phyloP scores from a whole-genome alignment of 2,329 filamentous ascomycete genomes.

The Ustulina deusta region DNA sequence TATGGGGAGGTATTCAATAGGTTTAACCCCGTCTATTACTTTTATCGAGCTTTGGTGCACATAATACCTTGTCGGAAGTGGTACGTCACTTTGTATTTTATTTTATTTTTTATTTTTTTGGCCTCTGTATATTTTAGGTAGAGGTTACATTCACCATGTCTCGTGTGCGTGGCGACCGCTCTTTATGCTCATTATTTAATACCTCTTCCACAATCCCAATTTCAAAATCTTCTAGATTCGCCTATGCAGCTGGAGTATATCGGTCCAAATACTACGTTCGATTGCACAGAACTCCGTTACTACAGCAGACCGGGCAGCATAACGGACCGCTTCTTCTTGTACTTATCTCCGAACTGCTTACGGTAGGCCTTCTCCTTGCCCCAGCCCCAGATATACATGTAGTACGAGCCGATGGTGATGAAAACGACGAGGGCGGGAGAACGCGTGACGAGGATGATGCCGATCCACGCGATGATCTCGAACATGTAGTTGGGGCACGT shows the following conservation, averaged over 20 bases:
- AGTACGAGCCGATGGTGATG: conserved; percentile 74
- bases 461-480: conserved; percentile 87
- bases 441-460: conserved; percentile 81
- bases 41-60: not conserved
- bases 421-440: conserved; percentile 85
- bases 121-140: conserved; percentile 24
- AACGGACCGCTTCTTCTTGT: conserved; percentile 91
- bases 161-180: not conserved
- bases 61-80: conserved; percentile 14
- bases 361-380: conserved; percentile 94
- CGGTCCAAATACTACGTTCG: not conserved
- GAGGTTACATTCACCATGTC: conserved; percentile 3
- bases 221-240: not conserved
- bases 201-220: conserved; percentile 1
- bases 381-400: conserved; percentile 89
- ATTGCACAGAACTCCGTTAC: conserved; percentile 35
- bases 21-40: conserved; percentile 12
- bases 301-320: conserved; percentile 84
- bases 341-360: conserved; percentile 90
- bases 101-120: not conserved
- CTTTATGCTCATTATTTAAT: not conserved
- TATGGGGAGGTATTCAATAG: not conserved
- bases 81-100: conserved; percentile 10
- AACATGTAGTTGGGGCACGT: conserved; percentile 99
- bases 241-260: not conserved